These are phyloP conservation scores for Dictyostelium capitatum DNA, from an alignment of 78 protist genomes.

Conservation along the genomic window DNA sequence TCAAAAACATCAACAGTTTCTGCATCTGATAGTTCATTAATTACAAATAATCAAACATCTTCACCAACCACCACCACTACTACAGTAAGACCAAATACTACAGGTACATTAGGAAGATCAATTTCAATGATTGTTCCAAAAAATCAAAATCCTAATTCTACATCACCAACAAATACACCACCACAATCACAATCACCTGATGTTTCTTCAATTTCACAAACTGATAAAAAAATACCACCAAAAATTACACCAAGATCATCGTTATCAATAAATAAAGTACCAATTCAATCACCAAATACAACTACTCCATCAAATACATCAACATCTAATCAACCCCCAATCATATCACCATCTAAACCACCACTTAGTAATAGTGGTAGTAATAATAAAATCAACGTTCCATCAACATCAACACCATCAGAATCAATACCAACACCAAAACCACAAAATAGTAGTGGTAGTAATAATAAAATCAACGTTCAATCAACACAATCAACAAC, in stretches of 20 bases:
- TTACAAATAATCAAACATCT: not conserved
- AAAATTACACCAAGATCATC: conserved; percentile 46
- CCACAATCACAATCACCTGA: not conserved
- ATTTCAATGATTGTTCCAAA: conserved; percentile 27
- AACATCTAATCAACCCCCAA: not conserved
- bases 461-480: too few species aligned
- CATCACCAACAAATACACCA: not conserved
- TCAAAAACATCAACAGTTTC: conserved; percentile 20
- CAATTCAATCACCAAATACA: not conserved
- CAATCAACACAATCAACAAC: not conserved
- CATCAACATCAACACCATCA: conserved; percentile 1
- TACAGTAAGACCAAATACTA: conserved; percentile 35
- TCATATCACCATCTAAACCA: not conserved
- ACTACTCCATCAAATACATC: not conserved
- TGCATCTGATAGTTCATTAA: conserved; percentile 2
- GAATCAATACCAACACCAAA: not conserved
- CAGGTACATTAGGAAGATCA: conserved; percentile 31
- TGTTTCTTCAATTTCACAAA: conserved; percentile 1
- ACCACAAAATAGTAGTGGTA: not conserved
- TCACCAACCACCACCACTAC: not conserved
- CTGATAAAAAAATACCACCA: conserved; percentile 22
- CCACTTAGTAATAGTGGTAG: not conserved
- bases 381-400: not conserved
- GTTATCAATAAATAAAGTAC: conserved; percentile 5
- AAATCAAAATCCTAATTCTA: not conserved